Percentiles rank a stretch among this genome's conserved stretches.
Evolutionary conservation across 306 rosid genomes (phyloP).

Genomic region (Pachyrhizus erosus): DNA sequence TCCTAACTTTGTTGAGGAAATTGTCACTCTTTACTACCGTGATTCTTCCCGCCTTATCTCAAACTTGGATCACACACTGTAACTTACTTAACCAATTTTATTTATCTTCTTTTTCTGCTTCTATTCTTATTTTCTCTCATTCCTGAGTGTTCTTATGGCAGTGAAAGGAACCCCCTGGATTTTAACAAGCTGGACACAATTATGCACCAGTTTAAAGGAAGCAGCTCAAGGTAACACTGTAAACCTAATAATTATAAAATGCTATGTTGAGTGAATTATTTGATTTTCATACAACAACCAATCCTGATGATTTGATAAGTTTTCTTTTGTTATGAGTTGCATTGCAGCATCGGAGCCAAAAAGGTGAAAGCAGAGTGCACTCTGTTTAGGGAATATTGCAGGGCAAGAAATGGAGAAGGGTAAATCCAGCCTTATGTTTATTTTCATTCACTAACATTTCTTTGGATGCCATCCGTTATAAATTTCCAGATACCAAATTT

Average conservation of each 20-base stretch:
- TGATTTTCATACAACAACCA: too few relatives aligned
- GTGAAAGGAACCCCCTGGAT: conserved; percentile 72
- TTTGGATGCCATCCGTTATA: not conserved
- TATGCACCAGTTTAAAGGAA: conserved; percentile 92
- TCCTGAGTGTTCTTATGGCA: conserved; percentile 37
- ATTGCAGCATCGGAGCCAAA: conserved; percentile 89
- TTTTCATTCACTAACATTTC: not conserved
- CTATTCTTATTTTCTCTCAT: too few relatives aligned
- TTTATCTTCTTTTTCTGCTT: not conserved
- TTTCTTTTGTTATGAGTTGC: conserved; percentile 46
- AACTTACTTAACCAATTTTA: conserved; percentile 1
- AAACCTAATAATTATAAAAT: not conserved
- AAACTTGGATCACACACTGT: conserved; percentile 75
- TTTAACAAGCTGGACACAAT: conserved; percentile 71
- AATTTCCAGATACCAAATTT: not conserved
- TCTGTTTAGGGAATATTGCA: conserved; percentile 77
- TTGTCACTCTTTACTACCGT: conserved; percentile 75
- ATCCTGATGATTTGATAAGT: conserved; percentile 18
- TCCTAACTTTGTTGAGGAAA: conserved; percentile 91
- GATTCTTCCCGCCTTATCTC: conserved; percentile 74
- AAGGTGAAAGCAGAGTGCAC: conserved; percentile 86
- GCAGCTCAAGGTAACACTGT: conserved; percentile 76
- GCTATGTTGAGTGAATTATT: not conserved
- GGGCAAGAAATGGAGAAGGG: conserved; percentile 82
- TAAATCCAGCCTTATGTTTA: conserved; percentile 46